Percentiles rank a stretch among this genome's conserved stretches.
Evolutionary conservation across 108 stramenopile genomes (phyloP).

Genomic region (Cylindrotheca fusiformis): DNA sequence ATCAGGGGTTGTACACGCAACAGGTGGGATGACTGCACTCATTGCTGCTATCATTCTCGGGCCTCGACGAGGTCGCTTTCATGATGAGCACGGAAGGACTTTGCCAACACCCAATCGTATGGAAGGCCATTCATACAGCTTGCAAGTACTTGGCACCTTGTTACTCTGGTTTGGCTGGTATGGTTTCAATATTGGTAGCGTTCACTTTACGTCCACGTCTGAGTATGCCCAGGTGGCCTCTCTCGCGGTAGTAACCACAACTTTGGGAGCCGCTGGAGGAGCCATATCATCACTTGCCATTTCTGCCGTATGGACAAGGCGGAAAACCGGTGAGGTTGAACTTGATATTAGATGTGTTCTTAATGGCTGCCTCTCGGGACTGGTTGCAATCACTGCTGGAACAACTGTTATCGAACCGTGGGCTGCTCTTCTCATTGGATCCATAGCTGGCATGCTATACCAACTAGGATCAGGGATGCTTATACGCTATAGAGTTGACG

Average conservation of each 20-base stretch:
- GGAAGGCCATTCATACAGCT: background rate
- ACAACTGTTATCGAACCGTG: conserved; percentile 77
- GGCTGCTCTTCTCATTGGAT: conserved; percentile 87
- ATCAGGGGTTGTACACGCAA: conserved; percentile 43
- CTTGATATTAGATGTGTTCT: conserved; percentile 56
- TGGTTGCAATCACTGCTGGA: conserved; percentile 79
- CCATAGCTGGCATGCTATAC: conserved; percentile 78
- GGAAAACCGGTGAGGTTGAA: conserved; percentile 39
- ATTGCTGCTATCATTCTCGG: conserved; percentile 60
- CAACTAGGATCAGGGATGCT: conserved; percentile 53
- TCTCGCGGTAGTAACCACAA: conserved; percentile 73
- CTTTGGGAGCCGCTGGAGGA: conserved; percentile 54
- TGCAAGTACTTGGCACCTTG: conserved; percentile 55
- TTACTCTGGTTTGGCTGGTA: conserved; percentile 90
- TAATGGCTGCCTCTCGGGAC: conserved; percentile 71
- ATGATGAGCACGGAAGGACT: conserved; percentile 51
- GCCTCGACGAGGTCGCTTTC: conserved; percentile 61
- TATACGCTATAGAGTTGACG: conserved; percentile 72
- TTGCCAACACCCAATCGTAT: conserved; percentile 51
- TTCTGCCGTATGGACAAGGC: conserved; percentile 23
- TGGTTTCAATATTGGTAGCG: conserved; percentile 86
- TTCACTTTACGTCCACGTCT: conserved; percentile 41
- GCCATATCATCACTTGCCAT: conserved; percentile 43
- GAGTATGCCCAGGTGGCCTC: conserved; percentile 38
- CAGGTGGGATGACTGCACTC: conserved; percentile 68